phyloP scores from a whole-genome alignment of 768 basidiomycete genomes.

The Suillus subluteus region DNA sequence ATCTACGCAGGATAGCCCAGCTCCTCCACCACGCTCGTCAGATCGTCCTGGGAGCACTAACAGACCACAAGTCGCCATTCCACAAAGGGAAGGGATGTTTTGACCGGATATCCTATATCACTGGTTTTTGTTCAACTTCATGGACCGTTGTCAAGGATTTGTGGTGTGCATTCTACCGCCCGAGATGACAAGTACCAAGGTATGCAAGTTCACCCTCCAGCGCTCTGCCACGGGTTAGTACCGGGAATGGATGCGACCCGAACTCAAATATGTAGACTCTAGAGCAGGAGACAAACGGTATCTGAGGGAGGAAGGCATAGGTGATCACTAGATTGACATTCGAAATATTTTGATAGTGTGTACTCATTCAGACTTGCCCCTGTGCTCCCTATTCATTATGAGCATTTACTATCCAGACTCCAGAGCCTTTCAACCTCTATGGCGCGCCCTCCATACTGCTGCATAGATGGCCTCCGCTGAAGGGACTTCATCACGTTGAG shows the following conservation, averaged over 20 bases:
- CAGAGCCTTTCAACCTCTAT: background rate
- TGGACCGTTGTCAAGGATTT: background rate
- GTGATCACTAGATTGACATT: too few species aligned
- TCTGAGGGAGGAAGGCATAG: too few species aligned
- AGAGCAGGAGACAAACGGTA: too few species aligned
- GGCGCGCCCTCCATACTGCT: background rate
- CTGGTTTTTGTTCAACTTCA: background rate
- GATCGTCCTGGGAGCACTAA: constrained; percentile 65
- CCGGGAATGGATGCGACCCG: background rate
- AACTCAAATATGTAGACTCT: background rate
- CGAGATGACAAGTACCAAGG: background rate
- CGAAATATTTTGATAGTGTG: background rate
- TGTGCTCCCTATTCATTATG: background rate
- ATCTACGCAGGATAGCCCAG: constrained; percentile 41
- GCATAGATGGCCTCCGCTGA: background rate
- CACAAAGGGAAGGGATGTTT: constrained; percentile 66
- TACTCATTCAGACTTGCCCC: background rate
- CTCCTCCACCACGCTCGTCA: constrained; percentile 65
- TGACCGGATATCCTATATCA: constrained; percentile 29
- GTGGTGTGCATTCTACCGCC: background rate
- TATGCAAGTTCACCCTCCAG: background rate
- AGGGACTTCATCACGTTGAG: background rate
- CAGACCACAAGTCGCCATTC: constrained; percentile 54
- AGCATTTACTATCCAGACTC: background rate
- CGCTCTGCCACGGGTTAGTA: background rate